Conservation (phyloP, 257 asterid species). For the Plantago ovata region DNA sequence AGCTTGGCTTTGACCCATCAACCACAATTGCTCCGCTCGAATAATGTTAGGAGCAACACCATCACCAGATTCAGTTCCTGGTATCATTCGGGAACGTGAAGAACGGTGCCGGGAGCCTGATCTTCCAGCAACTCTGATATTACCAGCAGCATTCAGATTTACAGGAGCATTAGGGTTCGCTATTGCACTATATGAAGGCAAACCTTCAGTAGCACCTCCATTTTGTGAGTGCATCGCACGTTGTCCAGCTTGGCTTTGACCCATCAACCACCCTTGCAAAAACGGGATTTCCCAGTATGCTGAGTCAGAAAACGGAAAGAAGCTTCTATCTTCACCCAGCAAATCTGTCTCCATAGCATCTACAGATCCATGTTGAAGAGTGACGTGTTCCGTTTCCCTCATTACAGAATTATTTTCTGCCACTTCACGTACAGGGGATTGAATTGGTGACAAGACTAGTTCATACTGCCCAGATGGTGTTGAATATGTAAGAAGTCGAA, state of each 20-base stretch:
- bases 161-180: slow-evolving; percentile 48
- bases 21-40: slow-evolving; percentile 48
- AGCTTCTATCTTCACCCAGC: slow-evolving; percentile 58
- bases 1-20: slow-evolving; percentile 98
- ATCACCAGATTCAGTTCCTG: slow-evolving; percentile 41
- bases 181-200: slow-evolving; percentile 35
- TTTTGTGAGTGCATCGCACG: slow-evolving; percentile 23
- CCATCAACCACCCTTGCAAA: slow-evolving; percentile 93
- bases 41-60: slow-evolving; percentile 38
- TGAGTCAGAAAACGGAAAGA: slow-evolving; percentile 78
- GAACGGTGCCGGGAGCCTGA: slow-evolving; percentile 61
- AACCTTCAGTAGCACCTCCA: slow-evolving; percentile 41
- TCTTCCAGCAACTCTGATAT: slow-evolving; percentile 58
- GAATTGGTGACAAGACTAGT: slow-evolving; percentile 75
- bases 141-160: slow-evolving; percentile 35
- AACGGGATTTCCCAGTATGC: slow-evolving; percentile 94
- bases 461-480: slow-evolving; percentile 97
- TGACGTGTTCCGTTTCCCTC: slow-evolving; percentile 38
- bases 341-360: slow-evolving; percentile 72
- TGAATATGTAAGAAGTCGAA: slow-evolving; percentile 78
- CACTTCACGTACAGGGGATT: slow-evolving; percentile 59
- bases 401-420: slow-evolving; percentile 39
- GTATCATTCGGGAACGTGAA: slow-evolving; percentile 51
- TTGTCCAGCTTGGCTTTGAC: slow-evolving; percentile 91
- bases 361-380: slow-evolving; percentile 42